A percentile compares a stretch with the other conserved stretches of the same genome.
phyloP scores from a whole-genome alignment of 805 yeast species.

The Candida loeiensis region DNA sequence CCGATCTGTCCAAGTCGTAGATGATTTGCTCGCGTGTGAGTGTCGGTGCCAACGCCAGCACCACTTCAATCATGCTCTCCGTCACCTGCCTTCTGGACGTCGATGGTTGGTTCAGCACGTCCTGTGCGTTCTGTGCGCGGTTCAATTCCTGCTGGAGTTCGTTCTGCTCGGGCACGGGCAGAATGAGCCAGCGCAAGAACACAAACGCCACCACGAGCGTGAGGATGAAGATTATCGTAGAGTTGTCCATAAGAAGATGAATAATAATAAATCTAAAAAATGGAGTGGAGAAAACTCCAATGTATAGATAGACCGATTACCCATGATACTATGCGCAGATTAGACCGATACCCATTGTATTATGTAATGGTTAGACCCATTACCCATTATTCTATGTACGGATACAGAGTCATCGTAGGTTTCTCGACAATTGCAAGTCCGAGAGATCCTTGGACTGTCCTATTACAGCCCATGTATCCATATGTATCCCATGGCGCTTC shows the following conservation, averaged over 20 bases:
- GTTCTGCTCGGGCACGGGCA: conserved; percentile 49
- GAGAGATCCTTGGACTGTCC: too few relatives aligned
- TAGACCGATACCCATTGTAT: too few relatives aligned
- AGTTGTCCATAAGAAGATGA: conserved; percentile 43
- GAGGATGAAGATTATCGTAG: conserved; percentile 49
- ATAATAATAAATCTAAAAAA: background rate
- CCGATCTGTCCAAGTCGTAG: conserved; percentile 68
- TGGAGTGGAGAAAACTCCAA: too few relatives aligned
- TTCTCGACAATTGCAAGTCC: too few relatives aligned
- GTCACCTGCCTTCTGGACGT: conserved; percentile 49
- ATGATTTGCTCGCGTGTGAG: conserved; percentile 67
- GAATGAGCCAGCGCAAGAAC: conserved; percentile 62
- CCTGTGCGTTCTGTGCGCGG: conserved; percentile 5
- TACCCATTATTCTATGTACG: too few relatives aligned
- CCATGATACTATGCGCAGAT: too few relatives aligned
- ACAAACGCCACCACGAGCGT: conserved; percentile 52
- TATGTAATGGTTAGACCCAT: too few relatives aligned
- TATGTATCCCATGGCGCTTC: too few relatives aligned
- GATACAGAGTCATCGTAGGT: too few relatives aligned
- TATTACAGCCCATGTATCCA: too few relatives aligned
- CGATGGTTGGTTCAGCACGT: conserved; percentile 7
- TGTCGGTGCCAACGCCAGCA: conserved; percentile 76
- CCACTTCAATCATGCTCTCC: conserved; percentile 77
- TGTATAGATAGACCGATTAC: too few relatives aligned
- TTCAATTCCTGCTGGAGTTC: conserved; percentile 15